Evolutionary conservation across 305 asterid genomes (phyloP).

Genomic region (Fraxinus dipetala): DNA sequence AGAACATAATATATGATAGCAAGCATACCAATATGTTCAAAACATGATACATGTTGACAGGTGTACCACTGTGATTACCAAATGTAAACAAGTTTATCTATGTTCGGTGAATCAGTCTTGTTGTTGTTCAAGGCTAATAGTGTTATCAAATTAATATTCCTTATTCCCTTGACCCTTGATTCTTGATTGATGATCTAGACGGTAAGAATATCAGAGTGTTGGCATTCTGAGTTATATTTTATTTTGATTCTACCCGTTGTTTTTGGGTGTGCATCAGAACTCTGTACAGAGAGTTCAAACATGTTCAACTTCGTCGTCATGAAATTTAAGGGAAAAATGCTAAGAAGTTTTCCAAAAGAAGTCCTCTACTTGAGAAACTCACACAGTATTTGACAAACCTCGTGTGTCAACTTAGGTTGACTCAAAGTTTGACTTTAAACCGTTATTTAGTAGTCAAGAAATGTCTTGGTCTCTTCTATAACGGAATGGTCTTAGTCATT

Average conservation of each 20-base stretch:
- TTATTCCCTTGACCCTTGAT: neutral
- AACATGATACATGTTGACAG: slow-evolving; percentile 1
- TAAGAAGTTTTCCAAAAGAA: neutral
- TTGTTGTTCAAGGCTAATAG: neutral
- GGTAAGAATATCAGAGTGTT: neutral
- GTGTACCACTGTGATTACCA: neutral
- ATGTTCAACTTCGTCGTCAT: neutral
- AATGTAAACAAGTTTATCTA: slow-evolving; percentile 9
- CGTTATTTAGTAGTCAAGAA: neutral
- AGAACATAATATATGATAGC: neutral
- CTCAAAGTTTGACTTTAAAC: neutral
- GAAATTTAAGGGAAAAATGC: neutral
- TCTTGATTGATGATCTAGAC: too few species aligned
- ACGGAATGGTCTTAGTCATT: neutral
- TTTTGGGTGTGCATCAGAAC: neutral
- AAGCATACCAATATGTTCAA: neutral
- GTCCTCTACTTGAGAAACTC: neutral
- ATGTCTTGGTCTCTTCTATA: neutral
- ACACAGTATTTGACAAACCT: neutral
- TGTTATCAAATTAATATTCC: neutral
- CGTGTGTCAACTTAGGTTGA: neutral
- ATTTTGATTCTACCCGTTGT: neutral
- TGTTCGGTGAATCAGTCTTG: neutral
- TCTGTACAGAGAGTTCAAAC: neutral
- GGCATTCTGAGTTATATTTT: neutral